phyloP scores from a whole-genome alignment of 2,329 filamentous ascomycete genomes.

The Cladophialophora psammophila region DNA sequence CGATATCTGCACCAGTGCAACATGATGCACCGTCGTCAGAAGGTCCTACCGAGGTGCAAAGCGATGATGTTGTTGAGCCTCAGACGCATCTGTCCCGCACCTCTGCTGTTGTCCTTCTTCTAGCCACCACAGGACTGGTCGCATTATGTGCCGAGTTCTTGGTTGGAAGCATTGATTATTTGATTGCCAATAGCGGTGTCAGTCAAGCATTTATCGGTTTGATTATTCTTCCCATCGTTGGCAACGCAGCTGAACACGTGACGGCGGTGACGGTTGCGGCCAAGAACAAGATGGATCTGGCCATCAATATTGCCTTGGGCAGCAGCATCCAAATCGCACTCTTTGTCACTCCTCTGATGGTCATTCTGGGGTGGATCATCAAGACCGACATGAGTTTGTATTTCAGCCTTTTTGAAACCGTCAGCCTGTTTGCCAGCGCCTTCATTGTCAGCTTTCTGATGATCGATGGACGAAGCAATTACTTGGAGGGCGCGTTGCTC shows the following conservation, averaged over 20 bases:
- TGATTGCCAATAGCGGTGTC: conserved; percentile 64
- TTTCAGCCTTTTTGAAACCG: conserved; percentile 88
- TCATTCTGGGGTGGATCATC: conserved; percentile 75
- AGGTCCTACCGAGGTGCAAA: conserved; percentile 40
- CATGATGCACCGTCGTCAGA: conserved; percentile 47
- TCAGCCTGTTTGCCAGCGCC: conserved; percentile 81
- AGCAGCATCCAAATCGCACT: conserved; percentile 75
- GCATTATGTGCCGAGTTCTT: conserved; percentile 75
- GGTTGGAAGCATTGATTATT: conserved; percentile 70
- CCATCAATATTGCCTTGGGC: conserved; percentile 74
- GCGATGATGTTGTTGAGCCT: conserved; percentile 42
- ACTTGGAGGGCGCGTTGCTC: conserved; percentile 75
- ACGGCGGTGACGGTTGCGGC: conserved; percentile 74
- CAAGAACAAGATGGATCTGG: conserved; percentile 79
- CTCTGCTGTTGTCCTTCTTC: conserved; percentile 66
- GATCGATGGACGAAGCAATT: conserved; percentile 84
- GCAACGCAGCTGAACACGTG: conserved; percentile 76
- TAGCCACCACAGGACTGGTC: conserved; percentile 70
- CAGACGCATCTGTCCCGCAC: conserved; percentile 46
- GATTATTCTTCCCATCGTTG: conserved; percentile 75
- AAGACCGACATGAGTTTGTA: conserved; percentile 76
- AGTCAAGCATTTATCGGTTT: conserved; percentile 74
- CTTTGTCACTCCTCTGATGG: conserved; percentile 73
- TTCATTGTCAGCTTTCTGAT: conserved; percentile 90
- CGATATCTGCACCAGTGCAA: conserved; percentile 55